Percentiles rank a stretch among this genome's conserved stretches.
phyloP scores from a whole-genome alignment of 257 asterid species.

The Primulina huaijiensis region DNA sequence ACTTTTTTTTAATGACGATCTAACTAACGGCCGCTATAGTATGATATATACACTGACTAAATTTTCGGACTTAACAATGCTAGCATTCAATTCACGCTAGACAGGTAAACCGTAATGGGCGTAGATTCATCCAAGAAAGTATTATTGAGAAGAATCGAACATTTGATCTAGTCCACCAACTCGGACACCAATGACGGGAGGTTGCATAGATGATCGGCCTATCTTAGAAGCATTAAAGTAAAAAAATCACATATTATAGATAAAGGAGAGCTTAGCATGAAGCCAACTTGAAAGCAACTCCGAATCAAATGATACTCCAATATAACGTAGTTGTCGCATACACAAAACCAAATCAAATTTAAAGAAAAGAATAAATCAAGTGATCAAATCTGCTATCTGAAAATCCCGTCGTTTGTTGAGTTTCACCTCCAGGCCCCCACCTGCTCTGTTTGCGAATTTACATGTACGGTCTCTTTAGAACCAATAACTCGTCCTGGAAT shows the following conservation, averaged over 20 bases:
- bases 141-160: too few relatives aligned
- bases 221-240: neutral
- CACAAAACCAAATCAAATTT: neutral
- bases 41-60: too few relatives aligned
- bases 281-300: neutral
- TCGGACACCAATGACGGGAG: too few relatives aligned
- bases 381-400: neutral
- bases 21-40: too few relatives aligned
- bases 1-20: too few relatives aligned
- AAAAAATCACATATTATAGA: neutral
- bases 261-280: neutral
- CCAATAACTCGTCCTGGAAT: neutral
- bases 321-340: neutral
- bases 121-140: too few relatives aligned
- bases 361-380: neutral
- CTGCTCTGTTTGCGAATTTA: conserved; percentile 50
- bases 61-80: too few relatives aligned
- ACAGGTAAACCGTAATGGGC: too few relatives aligned
- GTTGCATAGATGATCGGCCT: too few relatives aligned
- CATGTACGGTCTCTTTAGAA: conserved; percentile 20
- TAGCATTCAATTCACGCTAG: too few relatives aligned
- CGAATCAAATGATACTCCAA: neutral
- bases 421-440: conserved; percentile 74
- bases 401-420: conserved; percentile 1
- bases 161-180: too few relatives aligned